Evolutionary conservation across 1,284 basidiomycete species (phyloP).

Genomic region (Trametes sp.): DNA sequence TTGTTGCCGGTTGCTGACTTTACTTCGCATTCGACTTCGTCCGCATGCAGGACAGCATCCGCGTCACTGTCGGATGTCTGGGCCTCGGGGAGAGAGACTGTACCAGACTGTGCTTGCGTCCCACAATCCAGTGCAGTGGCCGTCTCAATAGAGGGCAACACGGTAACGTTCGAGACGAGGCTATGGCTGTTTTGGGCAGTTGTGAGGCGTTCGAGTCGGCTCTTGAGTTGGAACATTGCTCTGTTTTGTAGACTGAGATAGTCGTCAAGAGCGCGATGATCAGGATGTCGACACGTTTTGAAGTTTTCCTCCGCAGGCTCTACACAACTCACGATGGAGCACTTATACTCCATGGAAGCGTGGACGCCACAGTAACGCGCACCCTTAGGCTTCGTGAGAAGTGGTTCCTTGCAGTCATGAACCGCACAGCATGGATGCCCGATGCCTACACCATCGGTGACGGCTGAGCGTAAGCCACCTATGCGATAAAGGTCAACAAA

Average conservation of each 20-base stretch:
- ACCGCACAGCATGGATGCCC: constrained; percentile 41
- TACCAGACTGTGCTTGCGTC: too few relatives aligned
- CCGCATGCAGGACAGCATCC: background rate
- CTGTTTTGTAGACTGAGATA: background rate
- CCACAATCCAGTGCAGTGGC: too few relatives aligned
- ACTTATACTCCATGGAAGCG: background rate
- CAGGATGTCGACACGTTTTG: background rate
- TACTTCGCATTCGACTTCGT: constrained; percentile 32
- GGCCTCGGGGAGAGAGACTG: too few relatives aligned
- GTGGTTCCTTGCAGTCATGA: constrained; percentile 31
- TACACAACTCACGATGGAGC: background rate
- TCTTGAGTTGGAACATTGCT: constrained; percentile 1
- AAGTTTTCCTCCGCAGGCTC: background rate
- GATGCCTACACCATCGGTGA: constrained; percentile 43
- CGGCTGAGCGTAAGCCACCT: too few relatives aligned
- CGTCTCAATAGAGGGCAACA: too few relatives aligned
- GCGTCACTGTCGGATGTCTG: too few relatives aligned
- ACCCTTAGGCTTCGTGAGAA: constrained; percentile 21
- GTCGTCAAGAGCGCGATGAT: background rate
- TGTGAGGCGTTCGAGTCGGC: background rate
- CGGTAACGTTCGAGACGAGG: too few relatives aligned
- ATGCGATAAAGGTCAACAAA: too few relatives aligned
- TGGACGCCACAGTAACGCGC: constrained; percentile 40
- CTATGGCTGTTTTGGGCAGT: too few relatives aligned
- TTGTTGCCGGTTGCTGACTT: constrained; percentile 30